Evolutionary conservation across 2,329 filamentous ascomycete species (phyloP), one percentile per base, ranked within the genome.

Genomic region (Leptodontidium sp.): DNA sequence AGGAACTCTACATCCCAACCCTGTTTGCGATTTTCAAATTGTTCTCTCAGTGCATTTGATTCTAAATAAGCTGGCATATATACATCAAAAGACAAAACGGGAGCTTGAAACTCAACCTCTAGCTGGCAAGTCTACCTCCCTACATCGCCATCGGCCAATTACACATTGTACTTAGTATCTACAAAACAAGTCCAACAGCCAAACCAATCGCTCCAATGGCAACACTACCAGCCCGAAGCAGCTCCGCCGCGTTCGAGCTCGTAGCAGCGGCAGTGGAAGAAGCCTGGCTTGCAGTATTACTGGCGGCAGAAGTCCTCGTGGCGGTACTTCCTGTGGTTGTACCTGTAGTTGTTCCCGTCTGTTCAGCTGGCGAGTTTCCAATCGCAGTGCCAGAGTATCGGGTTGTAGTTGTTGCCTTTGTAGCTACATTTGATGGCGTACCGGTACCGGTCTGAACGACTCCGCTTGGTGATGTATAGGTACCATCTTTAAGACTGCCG

Each of bases 361-460:
- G 24, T 17, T 29, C 12, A 7, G 59, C 29, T 5, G 45, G 43
- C 24, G 59, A 26, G 14, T 35, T 26, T 2, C 45, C 15, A 17
- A 49, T 38, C 4, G 45, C n/a, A 53, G 61, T 49, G 9, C 49
- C 24, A 14, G 59, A 5, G 4, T 45, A 26, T 17, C 61, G 17
- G 21, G 61, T 21, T 38, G 61, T 15, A 3, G 49, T 52, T 53
- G 45, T 29, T 26, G 35, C 47, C 7, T 43, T n/a, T 52, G 61
- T 64, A 14, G 61, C 61, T 14, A 26, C 35, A 8, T 64, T 32
- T 53, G 47, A 29, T 2, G 47, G 61, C n/a, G 61, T 64, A 21
- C 47, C 61, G 15, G 61, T 64, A 26, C 61, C 61, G 7, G 61
- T 64, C 11, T 64, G 61, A 6, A 64, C 61, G 15, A 40, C 45